Base-by-base conservation (phyloP, 805 yeast species). In the Barnettozyma salicaria region DNA sequence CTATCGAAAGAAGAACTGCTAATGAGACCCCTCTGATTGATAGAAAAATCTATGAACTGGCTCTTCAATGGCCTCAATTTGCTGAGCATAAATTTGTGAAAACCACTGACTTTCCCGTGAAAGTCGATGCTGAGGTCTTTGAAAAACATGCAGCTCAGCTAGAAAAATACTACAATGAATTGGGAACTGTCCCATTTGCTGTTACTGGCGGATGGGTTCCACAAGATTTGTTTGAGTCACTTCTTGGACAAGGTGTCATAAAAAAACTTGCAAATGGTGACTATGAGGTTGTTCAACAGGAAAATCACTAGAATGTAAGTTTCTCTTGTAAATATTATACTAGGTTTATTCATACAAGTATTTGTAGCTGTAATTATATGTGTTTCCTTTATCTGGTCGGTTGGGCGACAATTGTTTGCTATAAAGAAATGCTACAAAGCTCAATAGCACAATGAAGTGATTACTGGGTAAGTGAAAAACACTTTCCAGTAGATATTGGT, bases 191-290 rank as follows among this genome's bases (percentile, higher is more conserved):
- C 34, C 96, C 97, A 28, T 89, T 87, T 60, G 80, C 85, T 21
- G 90, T 90, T 32, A 83, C 96, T 18, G 82, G 84, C 37, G 96
- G 96, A 5, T 90, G 97, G 96, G 74, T 92, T 40, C 96, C 97
- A 13, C 96, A 87, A 56, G 95, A 87, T 55, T 77, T 87, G 82
- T 89, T 90, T 54, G 80, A 76, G 23, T 73, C 74, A 33, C 67
- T 86, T 50, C 60, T 77, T 27, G 74, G 76, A 16, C 78, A 78
- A 43, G 92, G 90, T 1, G 67, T 80, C 39, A 66, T 90, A 39
- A 76, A 74, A 37, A 71, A 77, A 44, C 70, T 70, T 14, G 75
- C 71, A 16, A 74, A 76, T 21, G 83, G 81, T 22, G 70, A 76
- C 47, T 78, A 74, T 55, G 51, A 51, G 36, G 40, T 54, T 20